These are phyloP conservation scores for Coemansia sp. DNA, from an alignment of 192 early-diverging fungal genomes.

Conservation along the genomic window DNA sequence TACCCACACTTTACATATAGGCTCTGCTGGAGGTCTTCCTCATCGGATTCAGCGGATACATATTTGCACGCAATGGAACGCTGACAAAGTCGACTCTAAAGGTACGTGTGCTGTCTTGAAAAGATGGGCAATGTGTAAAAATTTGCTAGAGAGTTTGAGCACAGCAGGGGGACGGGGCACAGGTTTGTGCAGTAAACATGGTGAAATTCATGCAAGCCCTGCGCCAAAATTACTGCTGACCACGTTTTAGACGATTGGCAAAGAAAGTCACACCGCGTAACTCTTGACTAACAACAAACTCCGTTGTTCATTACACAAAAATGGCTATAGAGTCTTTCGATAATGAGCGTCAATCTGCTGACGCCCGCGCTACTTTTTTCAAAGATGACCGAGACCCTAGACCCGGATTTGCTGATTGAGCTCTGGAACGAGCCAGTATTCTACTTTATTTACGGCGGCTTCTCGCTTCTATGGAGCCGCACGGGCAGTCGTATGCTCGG, in stretches of 20 bases:
- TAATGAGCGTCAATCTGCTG: conserved; percentile 69
- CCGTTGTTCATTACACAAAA: too few species aligned
- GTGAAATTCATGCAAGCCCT: too few species aligned
- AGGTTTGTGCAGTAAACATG: not conserved
- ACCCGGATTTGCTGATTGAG: conserved; percentile 59
- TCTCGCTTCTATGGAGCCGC: conserved; percentile 45
- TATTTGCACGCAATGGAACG: conserved; percentile 49
- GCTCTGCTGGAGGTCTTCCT: conserved; percentile 52
- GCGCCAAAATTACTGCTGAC: too few species aligned
- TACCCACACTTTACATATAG: not conserved
- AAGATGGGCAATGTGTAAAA: not conserved
- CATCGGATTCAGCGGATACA: conserved; percentile 47
- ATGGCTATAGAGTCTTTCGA: conserved; percentile 50
- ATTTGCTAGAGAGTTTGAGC: too few species aligned
- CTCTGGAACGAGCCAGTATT: conserved; percentile 70
- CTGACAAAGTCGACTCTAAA: conserved; percentile 50
- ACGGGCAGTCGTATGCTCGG: conserved; percentile 33
- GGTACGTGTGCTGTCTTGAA: conserved; percentile 22
- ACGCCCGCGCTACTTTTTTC: conserved; percentile 74
- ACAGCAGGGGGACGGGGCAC: too few species aligned
- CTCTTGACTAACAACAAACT: not conserved
- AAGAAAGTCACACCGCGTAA: too few species aligned
- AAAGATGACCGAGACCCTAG: conserved; percentile 68
- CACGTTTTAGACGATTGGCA: too few species aligned
- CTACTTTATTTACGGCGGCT: conserved; percentile 51